Evolutionary conservation across 768 basidiomycete species (phyloP).

Genomic region (Leccinellum rugosiceps): DNA sequence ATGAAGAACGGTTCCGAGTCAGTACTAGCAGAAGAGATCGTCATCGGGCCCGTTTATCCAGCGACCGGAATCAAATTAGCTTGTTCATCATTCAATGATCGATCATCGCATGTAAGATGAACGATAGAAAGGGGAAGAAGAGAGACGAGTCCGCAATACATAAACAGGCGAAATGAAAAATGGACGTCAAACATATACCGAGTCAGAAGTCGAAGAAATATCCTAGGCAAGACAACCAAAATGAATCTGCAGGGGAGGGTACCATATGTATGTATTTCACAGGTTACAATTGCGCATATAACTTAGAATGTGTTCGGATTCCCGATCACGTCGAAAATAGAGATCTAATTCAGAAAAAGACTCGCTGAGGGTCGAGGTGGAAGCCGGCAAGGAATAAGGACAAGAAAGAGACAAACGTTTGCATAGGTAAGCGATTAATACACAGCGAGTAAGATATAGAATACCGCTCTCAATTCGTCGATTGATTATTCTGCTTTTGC

Average conservation of each 20-base stretch:
- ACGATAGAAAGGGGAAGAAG: not conserved
- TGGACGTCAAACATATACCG: not conserved
- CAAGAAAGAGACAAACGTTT: constrained; percentile 6
- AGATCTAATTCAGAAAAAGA: not conserved
- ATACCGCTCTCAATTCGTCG: constrained; percentile 10
- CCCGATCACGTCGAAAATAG: not conserved
- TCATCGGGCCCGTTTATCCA: not conserved
- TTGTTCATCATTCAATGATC: not conserved
- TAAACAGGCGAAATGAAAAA: not conserved
- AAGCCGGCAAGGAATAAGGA: not conserved
- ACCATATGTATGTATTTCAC: not conserved
- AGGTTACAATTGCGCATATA: not conserved
- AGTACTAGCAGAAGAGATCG: too few species aligned
- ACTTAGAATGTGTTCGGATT: not conserved
- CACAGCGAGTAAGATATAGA: constrained; percentile 23
- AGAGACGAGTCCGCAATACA: not conserved
- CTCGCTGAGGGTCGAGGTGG: not conserved
- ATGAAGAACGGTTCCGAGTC: too few species aligned
- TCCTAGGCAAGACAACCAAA: not conserved
- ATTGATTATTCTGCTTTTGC: constrained; percentile 17
- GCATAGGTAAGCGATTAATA: constrained; percentile 28
- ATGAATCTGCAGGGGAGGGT: not conserved
- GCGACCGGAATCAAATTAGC: not conserved
- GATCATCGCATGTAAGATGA: not conserved
- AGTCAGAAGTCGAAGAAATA: not conserved